A percentile compares a stretch with the other conserved stretches of the same genome.
phyloP scores from a whole-genome alignment of 2,329 filamentous ascomycete species.

The Nemania abortiva region DNA sequence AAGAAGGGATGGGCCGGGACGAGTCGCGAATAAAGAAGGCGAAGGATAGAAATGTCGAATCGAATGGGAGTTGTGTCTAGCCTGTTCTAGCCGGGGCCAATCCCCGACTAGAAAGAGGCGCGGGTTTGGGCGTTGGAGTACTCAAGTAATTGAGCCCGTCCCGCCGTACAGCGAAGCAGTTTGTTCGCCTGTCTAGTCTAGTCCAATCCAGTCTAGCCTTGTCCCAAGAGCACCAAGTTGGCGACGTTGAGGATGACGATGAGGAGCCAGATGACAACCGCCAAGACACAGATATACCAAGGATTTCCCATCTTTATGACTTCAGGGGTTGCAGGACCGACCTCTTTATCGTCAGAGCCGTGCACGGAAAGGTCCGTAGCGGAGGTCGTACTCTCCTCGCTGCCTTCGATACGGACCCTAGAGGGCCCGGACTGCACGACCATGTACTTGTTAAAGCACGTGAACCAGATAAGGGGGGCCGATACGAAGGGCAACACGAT shows the following conservation, averaged over 20 bases:
- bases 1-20: neutral
- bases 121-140: neutral
- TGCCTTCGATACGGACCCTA: slow-evolving; percentile 50
- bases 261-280: slow-evolving; percentile 75
- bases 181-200: neutral
- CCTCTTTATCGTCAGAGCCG: slow-evolving; percentile 29
- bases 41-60: neutral
- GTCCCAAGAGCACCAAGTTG: slow-evolving; percentile 51
- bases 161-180: neutral
- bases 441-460: slow-evolving; percentile 83
- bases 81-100: neutral
- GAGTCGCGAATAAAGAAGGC: neutral
- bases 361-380: slow-evolving; percentile 10
- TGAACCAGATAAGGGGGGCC: slow-evolving; percentile 87
- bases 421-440: slow-evolving; percentile 67
- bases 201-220: slow-evolving; percentile 13
- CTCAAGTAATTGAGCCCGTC: neutral
- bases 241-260: slow-evolving; percentile 80
- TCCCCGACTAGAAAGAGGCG: neutral
- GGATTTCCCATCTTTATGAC: slow-evolving; percentile 76
- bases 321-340: slow-evolving; percentile 9
- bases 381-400: slow-evolving; percentile 37
- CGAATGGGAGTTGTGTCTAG: neutral
- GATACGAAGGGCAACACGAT: slow-evolving; percentile 85
- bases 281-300: slow-evolving; percentile 70